A percentile compares a stretch with the other conserved stretches of the same genome.
Conservation (phyloP, 139 green algal genomes). For the Chlorella sp. region DNA sequence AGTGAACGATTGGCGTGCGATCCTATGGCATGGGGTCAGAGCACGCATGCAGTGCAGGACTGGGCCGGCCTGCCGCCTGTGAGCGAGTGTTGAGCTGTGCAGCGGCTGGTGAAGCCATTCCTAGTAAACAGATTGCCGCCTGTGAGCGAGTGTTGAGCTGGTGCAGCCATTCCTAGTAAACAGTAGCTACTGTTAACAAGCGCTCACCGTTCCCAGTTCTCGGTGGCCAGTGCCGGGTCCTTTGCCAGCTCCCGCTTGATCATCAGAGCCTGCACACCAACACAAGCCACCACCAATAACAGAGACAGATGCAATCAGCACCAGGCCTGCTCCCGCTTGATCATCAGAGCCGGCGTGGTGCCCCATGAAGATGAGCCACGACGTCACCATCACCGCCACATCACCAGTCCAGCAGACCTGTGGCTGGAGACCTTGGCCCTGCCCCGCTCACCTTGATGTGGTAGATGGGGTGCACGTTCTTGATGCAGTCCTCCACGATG, state of each 20-base stretch:
- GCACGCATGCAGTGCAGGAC: background rate
- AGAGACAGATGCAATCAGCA: slow-evolving; percentile 40
- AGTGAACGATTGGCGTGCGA: too few species aligned
- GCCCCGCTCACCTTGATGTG: slow-evolving; percentile 76
- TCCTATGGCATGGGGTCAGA: too few species aligned
- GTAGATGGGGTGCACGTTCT: slow-evolving; percentile 98
- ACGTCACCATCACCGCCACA: too few species aligned
- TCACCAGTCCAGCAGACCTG: too few species aligned
- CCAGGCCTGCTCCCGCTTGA: slow-evolving; percentile 91
- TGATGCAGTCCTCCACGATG: slow-evolving; percentile 95
- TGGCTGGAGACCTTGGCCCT: background rate
- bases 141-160: too few species aligned
- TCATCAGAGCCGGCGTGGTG: slow-evolving; percentile 86
- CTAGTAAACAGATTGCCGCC: too few species aligned
- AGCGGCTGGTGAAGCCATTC: too few species aligned
- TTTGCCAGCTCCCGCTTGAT: slow-evolving; percentile 98
- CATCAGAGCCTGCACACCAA: slow-evolving; percentile 76
- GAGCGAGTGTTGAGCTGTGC: too few species aligned
- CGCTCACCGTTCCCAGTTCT: slow-evolving; percentile 95
- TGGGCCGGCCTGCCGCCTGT: too few species aligned
- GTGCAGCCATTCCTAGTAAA: too few species aligned
- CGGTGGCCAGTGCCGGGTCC: slow-evolving; percentile 73
- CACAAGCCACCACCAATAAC: background rate
- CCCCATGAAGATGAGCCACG: too few species aligned
- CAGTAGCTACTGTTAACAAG: too few species aligned